Evolutionary conservation across 2,329 filamentous ascomycete genomes (phyloP), one percentile per base, ranked within the genome.

Genomic region (Nigrospora sphaerica): DNA sequence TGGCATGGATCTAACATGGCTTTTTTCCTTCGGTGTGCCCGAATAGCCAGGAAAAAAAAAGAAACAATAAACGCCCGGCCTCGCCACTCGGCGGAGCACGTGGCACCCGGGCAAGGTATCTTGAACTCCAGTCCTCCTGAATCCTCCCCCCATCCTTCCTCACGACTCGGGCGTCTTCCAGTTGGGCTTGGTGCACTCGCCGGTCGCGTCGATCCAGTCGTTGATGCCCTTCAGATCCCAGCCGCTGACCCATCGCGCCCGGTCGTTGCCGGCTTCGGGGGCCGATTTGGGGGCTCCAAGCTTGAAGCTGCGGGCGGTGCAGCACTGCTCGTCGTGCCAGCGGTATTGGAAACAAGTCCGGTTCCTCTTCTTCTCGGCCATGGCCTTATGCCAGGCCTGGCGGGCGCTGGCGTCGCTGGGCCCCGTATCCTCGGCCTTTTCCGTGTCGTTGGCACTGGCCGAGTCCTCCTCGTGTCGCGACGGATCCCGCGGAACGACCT

Each of bases 151-250:
- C 23, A 23, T 23, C 7, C 23, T 28, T 28, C 38, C 17, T 42
- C 17, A 42, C 12, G 18, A 32, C 28, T 61, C 58, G 3, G 65
- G 61, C 32, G 60, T 58, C 48, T 63, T 69, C 71, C 71, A 74
- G 12, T 62, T 60, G 4, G 66, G 57, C 37, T 55, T 52, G 3
- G 55, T 54, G 51, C 72, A 75, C 40, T 72, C 66, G 9, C 70
- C 72, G 55, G 62, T 67, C 16, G 67, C 63, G 9, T 65, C 61
- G 43, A 73, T 70, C 71, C 71, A 75, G 48, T 72, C 65, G 36
- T 68, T 62, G 56, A 74, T 74, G 35, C 71, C 70, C 44, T 69
- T 61, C 32, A 72, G 53, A 47, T 73, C 66, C 71, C 71, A 74
- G 2, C 72, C 72, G 42, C 70, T 73, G 49, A 52, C 55, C 62